Evolutionary conservation across 1,284 basidiomycete genomes (phyloP).

Genomic region (Apiotrichum gamsii): DNA sequence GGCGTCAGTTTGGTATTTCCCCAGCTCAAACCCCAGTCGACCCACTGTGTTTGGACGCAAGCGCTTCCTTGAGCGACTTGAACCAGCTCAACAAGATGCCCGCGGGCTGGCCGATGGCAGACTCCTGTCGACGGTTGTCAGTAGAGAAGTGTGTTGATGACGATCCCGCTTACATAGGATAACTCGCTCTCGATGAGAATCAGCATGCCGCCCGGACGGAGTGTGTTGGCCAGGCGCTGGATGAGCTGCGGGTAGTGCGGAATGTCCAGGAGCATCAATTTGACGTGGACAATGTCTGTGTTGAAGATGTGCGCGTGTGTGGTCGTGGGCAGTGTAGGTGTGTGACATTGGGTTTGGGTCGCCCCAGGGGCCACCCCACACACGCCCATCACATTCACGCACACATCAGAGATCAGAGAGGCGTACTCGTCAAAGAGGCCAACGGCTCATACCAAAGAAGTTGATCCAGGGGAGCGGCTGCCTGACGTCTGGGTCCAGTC

Average conservation of each 20-base stretch:
- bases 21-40: neutral
- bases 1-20: neutral
- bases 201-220: conserved; percentile 37
- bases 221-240: conserved; percentile 29
- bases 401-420: no score
- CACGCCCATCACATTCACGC: no score
- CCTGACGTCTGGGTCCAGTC: conserved; percentile 24
- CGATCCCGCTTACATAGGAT: conserved; percentile 25
- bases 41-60: conserved; percentile 21
- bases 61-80: conserved; percentile 23
- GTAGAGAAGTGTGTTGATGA: neutral
- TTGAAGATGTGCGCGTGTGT: neutral
- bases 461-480: conserved; percentile 24
- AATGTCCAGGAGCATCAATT: conserved; percentile 30
- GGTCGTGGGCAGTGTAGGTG: neutral
- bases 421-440: no score
- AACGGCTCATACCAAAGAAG: neutral
- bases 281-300: conserved; percentile 44
- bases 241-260: conserved; percentile 32
- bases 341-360: no score
- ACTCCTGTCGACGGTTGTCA: conserved; percentile 11
- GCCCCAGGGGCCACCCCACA: no score
- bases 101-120: conserved; percentile 2
- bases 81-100: conserved; percentile 19
- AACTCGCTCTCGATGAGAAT: conserved; percentile 39